Percentiles rank a stretch among this genome's conserved stretches.
phyloP scores from a whole-genome alignment of 192 early-diverging fungal species.

The Haplosporangium gracile region DNA sequence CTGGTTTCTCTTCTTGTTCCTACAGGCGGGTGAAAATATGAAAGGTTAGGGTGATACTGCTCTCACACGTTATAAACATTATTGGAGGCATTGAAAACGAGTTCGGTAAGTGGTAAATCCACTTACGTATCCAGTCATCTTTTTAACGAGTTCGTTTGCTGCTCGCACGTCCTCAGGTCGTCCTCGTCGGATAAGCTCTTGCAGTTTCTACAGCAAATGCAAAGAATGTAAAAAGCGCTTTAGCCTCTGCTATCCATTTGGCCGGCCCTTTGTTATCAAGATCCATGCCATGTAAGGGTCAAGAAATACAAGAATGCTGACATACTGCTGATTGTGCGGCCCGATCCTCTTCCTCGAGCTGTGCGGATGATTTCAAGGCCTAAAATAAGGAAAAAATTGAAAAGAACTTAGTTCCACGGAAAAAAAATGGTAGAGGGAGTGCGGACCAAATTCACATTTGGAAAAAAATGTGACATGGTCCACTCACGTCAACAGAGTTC shows the following conservation, averaged over 20 bases:
- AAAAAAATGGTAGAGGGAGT: not conserved
- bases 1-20: slow-evolving; percentile 74
- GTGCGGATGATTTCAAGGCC: slow-evolving; percentile 90
- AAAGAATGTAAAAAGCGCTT: not conserved
- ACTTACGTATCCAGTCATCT: slow-evolving; percentile 95
- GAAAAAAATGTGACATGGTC: not conserved
- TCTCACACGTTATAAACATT: too few species aligned
- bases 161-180: slow-evolving; percentile 93
- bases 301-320: slow-evolving; percentile 2
- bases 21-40: slow-evolving; percentile 21
- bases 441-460: not conserved
- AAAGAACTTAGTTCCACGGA: slow-evolving; percentile 26
- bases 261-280: too few species aligned
- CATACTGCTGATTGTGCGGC: slow-evolving; percentile 84
- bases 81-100: not conserved
- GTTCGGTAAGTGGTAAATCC: not conserved
- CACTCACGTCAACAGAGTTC: slow-evolving; percentile 63
- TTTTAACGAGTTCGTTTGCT: slow-evolving; percentile 98
- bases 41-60: not conserved
- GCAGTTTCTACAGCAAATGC: slow-evolving; percentile 78
- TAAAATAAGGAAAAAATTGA: slow-evolving; percentile 41
- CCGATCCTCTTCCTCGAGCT: slow-evolving; percentile 96
- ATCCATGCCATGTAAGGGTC: not conserved
- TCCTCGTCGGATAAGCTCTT: slow-evolving; percentile 96
- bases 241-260: not conserved